These are phyloP conservation scores for Vishniacozyma victoriae DNA, from an alignment of 768 basidiomycete species.

Conservation along the genomic window DNA sequence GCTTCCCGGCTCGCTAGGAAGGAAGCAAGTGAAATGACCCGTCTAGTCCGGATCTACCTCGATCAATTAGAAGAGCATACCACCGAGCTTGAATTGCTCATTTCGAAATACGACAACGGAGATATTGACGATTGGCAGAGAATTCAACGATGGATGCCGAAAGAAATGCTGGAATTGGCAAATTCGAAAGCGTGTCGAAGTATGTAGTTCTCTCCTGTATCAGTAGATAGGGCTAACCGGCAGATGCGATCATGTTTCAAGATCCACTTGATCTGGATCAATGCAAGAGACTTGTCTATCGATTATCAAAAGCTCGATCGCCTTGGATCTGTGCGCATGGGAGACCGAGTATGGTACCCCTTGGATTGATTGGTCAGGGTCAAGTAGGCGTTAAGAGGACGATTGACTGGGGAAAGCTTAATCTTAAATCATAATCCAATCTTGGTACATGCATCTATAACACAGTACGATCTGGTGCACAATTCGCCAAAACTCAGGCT, in stretches of 20 bases:
- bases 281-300: constrained; percentile 61
- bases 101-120: not conserved
- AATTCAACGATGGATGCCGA: constrained; percentile 70
- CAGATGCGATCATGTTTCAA: constrained; percentile 97
- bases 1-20: constrained; percentile 36
- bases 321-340: constrained; percentile 98
- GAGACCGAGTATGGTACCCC: constrained; percentile 58
- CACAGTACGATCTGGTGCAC: too few species aligned
- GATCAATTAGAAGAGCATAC: constrained; percentile 43
- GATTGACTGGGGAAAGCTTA: too few species aligned
- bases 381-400: too few species aligned
- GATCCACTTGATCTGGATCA: constrained; percentile 65
- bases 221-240: not conserved
- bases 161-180: constrained; percentile 69
- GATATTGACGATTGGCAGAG: constrained; percentile 58
- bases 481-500: too few species aligned
- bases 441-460: too few species aligned
- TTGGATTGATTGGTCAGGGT: too few species aligned
- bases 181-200: constrained; percentile 97
- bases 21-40: constrained; percentile 62
- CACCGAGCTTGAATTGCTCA: not conserved
- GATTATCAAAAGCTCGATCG: constrained; percentile 65
- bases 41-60: constrained; percentile 68
- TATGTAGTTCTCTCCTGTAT: constrained; percentile 44
- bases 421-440: too few species aligned